Evolutionary conservation across 768 basidiomycete genomes (phyloP), one percentile per base, ranked within the genome.

Genomic region (Russula lepida): DNA sequence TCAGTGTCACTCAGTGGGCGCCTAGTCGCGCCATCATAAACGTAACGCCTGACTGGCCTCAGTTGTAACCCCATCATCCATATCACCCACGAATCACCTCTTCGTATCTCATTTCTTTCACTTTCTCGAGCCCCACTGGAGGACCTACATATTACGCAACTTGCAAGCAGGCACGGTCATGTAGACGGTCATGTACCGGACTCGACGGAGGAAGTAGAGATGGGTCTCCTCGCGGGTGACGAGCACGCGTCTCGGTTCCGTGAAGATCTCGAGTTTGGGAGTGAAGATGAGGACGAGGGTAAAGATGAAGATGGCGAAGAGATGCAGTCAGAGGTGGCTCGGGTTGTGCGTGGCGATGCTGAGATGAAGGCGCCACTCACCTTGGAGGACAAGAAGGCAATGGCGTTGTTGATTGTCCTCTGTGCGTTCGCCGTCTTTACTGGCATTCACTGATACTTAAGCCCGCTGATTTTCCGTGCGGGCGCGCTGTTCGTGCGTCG

Each of bases 381-480:
- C 47, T 43, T 58, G 33, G 72, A 74, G 63, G 81, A 82, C 66
- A 75, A 75, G 62, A 69, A 75, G 53, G 79, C 77, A 25, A 76
- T 82, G 64, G 74, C 72, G 4, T 67, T 82, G 46, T 70, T 81
- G 11, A 74, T 79, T 41, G 69, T 78, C 12, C 71, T 82, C 8
- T 81, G 79, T 81, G 58, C 70, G 79, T 73, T 3, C n/a, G 9
- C 32, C 23, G n/a, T n/a, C n/a, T n/a, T 23, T 6, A 19, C 33
- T 35, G 13, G 15, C 8, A 19, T 35, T 11, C 15, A 37, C 17
- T n/a, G 6, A 12, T 23, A 17, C 30, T 49, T 7, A 21, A 15
- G 4, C 19, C 1, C 17, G 35, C 21, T 41, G 1, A 8, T 55
- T 43, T 32, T 25, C 13, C 30, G 23, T 21, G 23, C 39, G 50